Evolutionary conservation across 345 rosid species (phyloP), one percentile per base, ranked within the genome.

Genomic region (Sonneratia alba): DNA sequence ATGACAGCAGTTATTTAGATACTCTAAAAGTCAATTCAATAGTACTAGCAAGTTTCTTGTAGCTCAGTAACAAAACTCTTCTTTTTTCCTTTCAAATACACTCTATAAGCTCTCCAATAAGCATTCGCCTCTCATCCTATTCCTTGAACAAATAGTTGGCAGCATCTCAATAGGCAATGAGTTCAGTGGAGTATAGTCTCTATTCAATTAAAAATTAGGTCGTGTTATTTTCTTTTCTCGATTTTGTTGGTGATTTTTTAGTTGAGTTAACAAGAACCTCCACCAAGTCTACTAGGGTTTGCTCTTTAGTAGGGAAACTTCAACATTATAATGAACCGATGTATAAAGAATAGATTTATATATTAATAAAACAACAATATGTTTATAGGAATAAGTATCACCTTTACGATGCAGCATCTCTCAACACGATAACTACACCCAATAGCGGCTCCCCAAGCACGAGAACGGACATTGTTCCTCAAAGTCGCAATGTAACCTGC

Each of bases 371-470:
- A 42, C 10, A 47, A 0, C 3, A 47, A 47, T 27, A 62, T 34
- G 38, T 8, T 62, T 62, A 62, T 53, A 71, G 68, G 45, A 42
- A 42, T 9, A 56, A 74, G 49, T 27, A n/a, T 71, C 72, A 96
- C 99, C 99, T 96, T 96, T 78, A 96, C 83, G 79, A 96, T 91
- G 89, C 90, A 92, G 89, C 99, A 96, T 70, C 88, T 85, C 80
- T 96, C 97, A 74, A 96, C 91, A 74, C 85, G 88, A 83, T 89
- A 96, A 76, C 99, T 96, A 82, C 98, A 96, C 71, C 94, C 94
- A 66, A 93, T 96, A 78, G 97, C 99, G 74, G 97, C 98, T 77
- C 99, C 99, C 99, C 99, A 96, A 16, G 99, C 96, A 77, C 99
- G 95, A 75, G 99, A 96, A 24, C 98, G 97, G 66, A 96, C 96